Percentiles rank a stretch among this genome's conserved stretches.
Evolutionary conservation across 345 rosid species (phyloP).

Genomic region (Reutealis trisperma): DNA sequence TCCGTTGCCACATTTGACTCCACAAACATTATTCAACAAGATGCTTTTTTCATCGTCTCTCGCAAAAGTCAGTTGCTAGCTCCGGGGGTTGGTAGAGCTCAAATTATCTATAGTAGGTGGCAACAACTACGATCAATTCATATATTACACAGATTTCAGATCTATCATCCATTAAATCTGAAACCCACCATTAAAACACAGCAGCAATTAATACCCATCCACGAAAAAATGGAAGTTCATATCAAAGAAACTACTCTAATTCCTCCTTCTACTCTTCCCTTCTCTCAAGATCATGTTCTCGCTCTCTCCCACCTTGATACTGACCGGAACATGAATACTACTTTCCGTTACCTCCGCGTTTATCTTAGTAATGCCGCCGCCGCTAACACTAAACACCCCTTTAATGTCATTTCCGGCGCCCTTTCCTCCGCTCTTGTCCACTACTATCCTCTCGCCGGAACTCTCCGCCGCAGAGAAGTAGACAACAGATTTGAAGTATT

Average conservation of each 20-base stretch:
- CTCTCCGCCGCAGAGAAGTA: constrained; percentile 10
- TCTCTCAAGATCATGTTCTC: constrained; percentile 49
- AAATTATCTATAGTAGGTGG: not conserved
- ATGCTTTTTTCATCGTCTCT: not conserved
- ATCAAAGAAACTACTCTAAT: constrained; percentile 48
- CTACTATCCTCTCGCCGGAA: constrained; percentile 65
- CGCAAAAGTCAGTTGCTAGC: no score
- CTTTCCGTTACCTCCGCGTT: constrained; percentile 78
- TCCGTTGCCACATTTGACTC: not conserved
- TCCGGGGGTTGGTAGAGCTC: constrained; percentile 11
- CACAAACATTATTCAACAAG: not conserved
- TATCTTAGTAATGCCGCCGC: constrained; percentile 40
- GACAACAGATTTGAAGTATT: constrained; percentile 45
- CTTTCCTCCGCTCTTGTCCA: constrained; percentile 59
- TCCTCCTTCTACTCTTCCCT: constrained; percentile 50
- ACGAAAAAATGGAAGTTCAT: constrained; percentile 42
- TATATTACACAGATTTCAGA: not conserved
- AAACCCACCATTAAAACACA: not conserved
- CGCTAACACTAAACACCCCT: constrained; percentile 22
- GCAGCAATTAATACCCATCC: not conserved
- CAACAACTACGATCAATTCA: constrained; percentile 2
- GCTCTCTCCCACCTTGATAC: constrained; percentile 72
- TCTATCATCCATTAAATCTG: not conserved
- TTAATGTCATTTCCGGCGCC: constrained; percentile 46
- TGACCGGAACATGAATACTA: constrained; percentile 62